Evolutionary conservation across 176 grass and related monocot species (phyloP).

Genomic region (Musa acuminata): DNA sequence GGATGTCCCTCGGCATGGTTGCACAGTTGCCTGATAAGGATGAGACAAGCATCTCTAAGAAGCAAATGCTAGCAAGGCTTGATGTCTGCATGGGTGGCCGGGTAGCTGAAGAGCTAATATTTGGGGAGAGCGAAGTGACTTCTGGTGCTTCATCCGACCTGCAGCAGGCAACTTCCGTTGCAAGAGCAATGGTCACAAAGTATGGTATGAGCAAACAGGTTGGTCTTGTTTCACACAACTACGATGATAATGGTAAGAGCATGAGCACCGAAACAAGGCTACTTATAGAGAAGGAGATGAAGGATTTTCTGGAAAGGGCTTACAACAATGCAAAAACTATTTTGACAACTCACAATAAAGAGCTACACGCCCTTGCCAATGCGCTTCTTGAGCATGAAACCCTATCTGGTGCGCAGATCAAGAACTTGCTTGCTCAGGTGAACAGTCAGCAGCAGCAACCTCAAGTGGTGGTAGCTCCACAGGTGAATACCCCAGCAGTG

Average conservation of each 20-base stretch:
- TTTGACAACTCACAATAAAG: slow-evolving; percentile 51
- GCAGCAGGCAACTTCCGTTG: slow-evolving; percentile 58
- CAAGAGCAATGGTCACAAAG: slow-evolving; percentile 84
- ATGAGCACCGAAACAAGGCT: slow-evolving; percentile 72
- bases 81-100: slow-evolving; percentile 91
- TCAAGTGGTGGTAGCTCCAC: slow-evolving; percentile 19
- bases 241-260: slow-evolving; percentile 49
- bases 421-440: slow-evolving; percentile 44
- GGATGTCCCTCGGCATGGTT: slow-evolving; percentile 84
- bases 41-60: slow-evolving; percentile 79
- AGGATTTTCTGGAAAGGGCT: slow-evolving; percentile 57
- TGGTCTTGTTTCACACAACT: slow-evolving; percentile 66
- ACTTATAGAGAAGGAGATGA: slow-evolving; percentile 77
- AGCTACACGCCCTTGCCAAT: slow-evolving; percentile 63
- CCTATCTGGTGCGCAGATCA: slow-evolving; percentile 62
- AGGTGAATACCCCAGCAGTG: slow-evolving; percentile 23
- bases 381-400: slow-evolving; percentile 83
- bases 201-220: slow-evolving; percentile 82
- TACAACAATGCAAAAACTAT: slow-evolving; percentile 85
- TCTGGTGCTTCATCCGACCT: slow-evolving; percentile 82
- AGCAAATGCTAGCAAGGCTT: slow-evolving; percentile 76
- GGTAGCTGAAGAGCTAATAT: slow-evolving; percentile 93
- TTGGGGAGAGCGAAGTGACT: slow-evolving; percentile 88
- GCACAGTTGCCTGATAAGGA: slow-evolving; percentile 87
- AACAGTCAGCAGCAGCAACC: slow-evolving; percentile 32